Conservation (phyloP, 148 eudicot genomes). For the Pharnaceum exiguum region DNA sequence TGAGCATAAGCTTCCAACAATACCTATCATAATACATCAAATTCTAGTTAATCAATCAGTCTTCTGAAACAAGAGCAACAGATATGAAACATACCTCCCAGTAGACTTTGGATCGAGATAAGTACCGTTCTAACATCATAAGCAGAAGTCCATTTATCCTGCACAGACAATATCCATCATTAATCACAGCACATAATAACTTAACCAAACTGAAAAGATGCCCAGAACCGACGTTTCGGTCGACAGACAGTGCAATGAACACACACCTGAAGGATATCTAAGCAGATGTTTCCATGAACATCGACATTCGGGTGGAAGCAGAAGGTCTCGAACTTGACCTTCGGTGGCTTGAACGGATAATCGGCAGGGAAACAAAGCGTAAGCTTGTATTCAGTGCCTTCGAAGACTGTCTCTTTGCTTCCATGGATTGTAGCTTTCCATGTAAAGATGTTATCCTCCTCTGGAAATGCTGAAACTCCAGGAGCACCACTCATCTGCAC, state of each 20-base stretch:
- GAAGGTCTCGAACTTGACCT: constrained; percentile 82
- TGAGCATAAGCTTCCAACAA: not conserved
- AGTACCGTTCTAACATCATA: constrained; percentile 89
- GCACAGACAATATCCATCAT: not conserved
- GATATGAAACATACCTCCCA: constrained; percentile 58
- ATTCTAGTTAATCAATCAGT: too few species aligned
- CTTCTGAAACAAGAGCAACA: too few species aligned
- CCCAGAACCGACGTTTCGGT: too few species aligned
- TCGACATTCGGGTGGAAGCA: constrained; percentile 96
- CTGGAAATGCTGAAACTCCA: constrained; percentile 94
- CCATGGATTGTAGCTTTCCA: constrained; percentile 98
- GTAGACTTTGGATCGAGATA: constrained; percentile 84
- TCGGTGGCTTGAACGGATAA: constrained; percentile 94
- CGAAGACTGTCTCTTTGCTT: constrained; percentile 93
- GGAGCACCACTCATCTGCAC: constrained; percentile 86
- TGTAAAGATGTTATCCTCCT: constrained; percentile 82
- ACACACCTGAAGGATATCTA: constrained; percentile 88
- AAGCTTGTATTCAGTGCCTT: constrained; percentile 93
- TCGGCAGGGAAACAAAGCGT: constrained; percentile 68
- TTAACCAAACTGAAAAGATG: too few species aligned
- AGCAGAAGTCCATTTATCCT: constrained; percentile 99
- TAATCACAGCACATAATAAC: not conserved
- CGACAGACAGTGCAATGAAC: too few species aligned
- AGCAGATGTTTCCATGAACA: constrained; percentile 76
- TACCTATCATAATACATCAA: too few species aligned